phyloP scores from a whole-genome alignment of 805 yeast genomes.

The Cyberlindnera suaveolens region DNA sequence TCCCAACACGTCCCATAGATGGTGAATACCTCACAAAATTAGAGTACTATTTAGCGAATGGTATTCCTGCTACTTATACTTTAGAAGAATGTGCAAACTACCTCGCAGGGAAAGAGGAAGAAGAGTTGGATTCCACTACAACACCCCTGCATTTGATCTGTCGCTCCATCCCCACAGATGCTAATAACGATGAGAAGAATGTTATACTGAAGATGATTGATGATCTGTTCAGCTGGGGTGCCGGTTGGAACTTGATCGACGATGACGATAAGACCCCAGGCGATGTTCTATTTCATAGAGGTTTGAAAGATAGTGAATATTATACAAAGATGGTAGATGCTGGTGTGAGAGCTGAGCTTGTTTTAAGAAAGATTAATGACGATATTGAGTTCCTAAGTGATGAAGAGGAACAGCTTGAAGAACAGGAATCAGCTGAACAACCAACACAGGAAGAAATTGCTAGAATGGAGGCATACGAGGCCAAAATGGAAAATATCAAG shows the following conservation, averaged over 20 bases:
- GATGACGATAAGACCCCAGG: slow-evolving; percentile 76
- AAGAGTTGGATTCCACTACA: slow-evolving; percentile 45
- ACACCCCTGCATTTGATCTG: slow-evolving; percentile 75
- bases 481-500: slow-evolving; percentile 17
- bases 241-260: slow-evolving; percentile 85
- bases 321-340: slow-evolving; percentile 60
- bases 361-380: slow-evolving; percentile 66
- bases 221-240: slow-evolving; percentile 73
- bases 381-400: slow-evolving; percentile 48
- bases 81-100: slow-evolving; percentile 66
- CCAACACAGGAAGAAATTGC: slow-evolving; percentile 12
- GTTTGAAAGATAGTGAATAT: slow-evolving; percentile 34
- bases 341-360: slow-evolving; percentile 84
- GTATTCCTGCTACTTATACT: slow-evolving; percentile 81
- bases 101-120: slow-evolving; percentile 36
- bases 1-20: slow-evolving; percentile 44
- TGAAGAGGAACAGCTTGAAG: slow-evolving; percentile 19
- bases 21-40: slow-evolving; percentile 39
- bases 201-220: slow-evolving; percentile 52
- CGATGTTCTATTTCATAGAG: slow-evolving; percentile 59
- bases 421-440: slow-evolving; percentile 16
- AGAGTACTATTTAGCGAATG: slow-evolving; percentile 43
- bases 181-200: slow-evolving; percentile 34
- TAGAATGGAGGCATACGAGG: slow-evolving; percentile 8
- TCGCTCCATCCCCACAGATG: slow-evolving; percentile 40